Evolutionary conservation across 371 early-diverging fungal genomes (phyloP), one percentile per base, ranked within the genome.

Genomic region (Rhizomucor pusillus): DNA sequence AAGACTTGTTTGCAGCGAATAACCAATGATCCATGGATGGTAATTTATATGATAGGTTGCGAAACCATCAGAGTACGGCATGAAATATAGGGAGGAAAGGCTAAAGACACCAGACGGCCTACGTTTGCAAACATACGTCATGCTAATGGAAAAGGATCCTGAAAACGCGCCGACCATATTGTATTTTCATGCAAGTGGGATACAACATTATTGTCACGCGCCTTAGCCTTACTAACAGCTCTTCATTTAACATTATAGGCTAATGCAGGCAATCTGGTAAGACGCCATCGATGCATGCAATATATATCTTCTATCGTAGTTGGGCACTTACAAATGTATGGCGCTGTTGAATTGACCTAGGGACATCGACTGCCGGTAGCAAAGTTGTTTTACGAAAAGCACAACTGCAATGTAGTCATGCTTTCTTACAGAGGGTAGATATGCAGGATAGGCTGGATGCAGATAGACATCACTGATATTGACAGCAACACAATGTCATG

Each of bases 211-310:
- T n/a, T n/a, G n/a, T n/a, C n/a, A n/a, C n/a, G n/a, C n/a, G n/a
- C n/a, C n/a, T n/a, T n/a, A n/a, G n/a, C n/a, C n/a, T n/a, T n/a
- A n/a, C n/a, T n/a, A n/a, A n/a, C n/a, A n/a, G n/a, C n/a, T n/a
- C n/a, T n/a, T n/a, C n/a, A n/a, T n/a, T n/a, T n/a, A n/a, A n/a
- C n/a, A n/a, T 50, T 56, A 16, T 67, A 88, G 84, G 90, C 95
- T 19, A 95, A 97, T 62, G 95, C 97, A 19, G 98, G 98, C 14
- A 97, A 97, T 74, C 90, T 96, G 90, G 89, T 84, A 71, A 57
- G 56, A 12, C 33, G n/a, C n/a, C n/a, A n/a, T n/a, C n/a, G n/a
- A n/a, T n/a, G n/a, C n/a, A n/a, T n/a, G n/a, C n/a, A n/a, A n/a
- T n/a, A n/a, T n/a, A n/a, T n/a, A n/a, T n/a, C n/a, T n/a, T n/a